Conservation (phyloP, 148 eudicot genomes). For the Rhododendron griersonianum region DNA sequence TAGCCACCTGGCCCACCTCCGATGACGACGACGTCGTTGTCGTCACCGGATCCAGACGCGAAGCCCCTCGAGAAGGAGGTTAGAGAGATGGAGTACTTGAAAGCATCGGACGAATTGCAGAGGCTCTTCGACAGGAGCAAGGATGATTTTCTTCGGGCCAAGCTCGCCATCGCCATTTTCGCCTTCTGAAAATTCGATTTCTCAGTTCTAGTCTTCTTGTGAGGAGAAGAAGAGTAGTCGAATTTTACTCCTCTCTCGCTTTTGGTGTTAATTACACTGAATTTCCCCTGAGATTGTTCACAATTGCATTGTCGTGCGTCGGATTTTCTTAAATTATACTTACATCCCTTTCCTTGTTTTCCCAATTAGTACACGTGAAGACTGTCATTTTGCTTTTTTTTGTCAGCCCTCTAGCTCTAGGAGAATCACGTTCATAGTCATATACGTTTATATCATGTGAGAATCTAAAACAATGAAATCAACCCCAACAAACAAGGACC, state of each 20-base stretch:
- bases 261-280: not conserved
- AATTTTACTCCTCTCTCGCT: not conserved
- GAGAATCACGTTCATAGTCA: not conserved
- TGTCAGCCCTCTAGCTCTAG: not conserved
- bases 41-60: slow-evolving; percentile 59
- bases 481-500: no score
- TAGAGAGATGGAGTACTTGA: slow-evolving; percentile 38
- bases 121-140: slow-evolving; percentile 24
- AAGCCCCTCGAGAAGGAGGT: slow-evolving; percentile 49
- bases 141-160: slow-evolving; percentile 48
- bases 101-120: slow-evolving; percentile 27
- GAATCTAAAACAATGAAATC: no score
- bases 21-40: slow-evolving; percentile 84
- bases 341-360: not conserved
- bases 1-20: slow-evolving; percentile 98
- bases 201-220: not conserved
- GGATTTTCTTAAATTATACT: not conserved
- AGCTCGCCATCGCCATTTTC: slow-evolving; percentile 73
- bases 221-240: not conserved
- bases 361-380: not conserved
- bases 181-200: not conserved
- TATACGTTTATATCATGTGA: no score
- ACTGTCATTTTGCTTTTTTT: no score
- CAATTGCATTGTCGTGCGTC: not conserved
- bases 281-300: not conserved